phyloP scores from a whole-genome alignment of 2,329 filamentous ascomycete species.

The Ophiostoma triangulosporum region DNA sequence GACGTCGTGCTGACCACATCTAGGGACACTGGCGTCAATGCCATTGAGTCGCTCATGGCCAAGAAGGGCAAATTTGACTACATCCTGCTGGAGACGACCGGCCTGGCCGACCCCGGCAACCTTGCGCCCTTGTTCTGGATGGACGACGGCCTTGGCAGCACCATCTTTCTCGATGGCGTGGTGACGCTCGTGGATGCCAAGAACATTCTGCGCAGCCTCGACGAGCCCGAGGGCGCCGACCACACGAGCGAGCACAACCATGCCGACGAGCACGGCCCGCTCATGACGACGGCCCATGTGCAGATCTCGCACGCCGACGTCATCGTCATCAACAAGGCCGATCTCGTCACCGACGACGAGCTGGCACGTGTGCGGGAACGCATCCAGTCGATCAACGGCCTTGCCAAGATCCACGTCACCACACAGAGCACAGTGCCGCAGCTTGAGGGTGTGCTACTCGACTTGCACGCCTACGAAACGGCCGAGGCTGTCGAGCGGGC shows the following conservation, averaged over 20 bases:
- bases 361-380: conserved; percentile 56
- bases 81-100: conserved; percentile 91
- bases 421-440: conserved; percentile 65
- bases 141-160: conserved; percentile 86
- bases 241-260: conserved; percentile 34
- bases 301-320: conserved; percentile 97
- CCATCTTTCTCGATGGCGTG: conserved; percentile 92
- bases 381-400: conserved; percentile 73
- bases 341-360: conserved; percentile 60
- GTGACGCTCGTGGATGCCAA: conserved; percentile 92
- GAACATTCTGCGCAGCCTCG: conserved; percentile 71
- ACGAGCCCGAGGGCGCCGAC: conserved; percentile 50
- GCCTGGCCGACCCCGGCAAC: conserved; percentile 88
- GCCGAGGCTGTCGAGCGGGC: conserved; percentile 60
- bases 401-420: conserved; percentile 75
- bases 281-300: conserved; percentile 84
- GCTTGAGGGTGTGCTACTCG: conserved; percentile 74
- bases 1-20: not conserved
- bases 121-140: conserved; percentile 96
- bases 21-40: conserved; percentile 82
- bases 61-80: conserved; percentile 92
- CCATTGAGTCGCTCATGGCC: conserved; percentile 91
- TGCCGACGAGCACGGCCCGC: conserved; percentile 42
- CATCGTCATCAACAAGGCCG: conserved; percentile 84
- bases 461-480: conserved; percentile 84